These are phyloP conservation scores for Fraxinus baroniana DNA, from an alignment of 305 asterid genomes.

Conservation along the genomic window DNA sequence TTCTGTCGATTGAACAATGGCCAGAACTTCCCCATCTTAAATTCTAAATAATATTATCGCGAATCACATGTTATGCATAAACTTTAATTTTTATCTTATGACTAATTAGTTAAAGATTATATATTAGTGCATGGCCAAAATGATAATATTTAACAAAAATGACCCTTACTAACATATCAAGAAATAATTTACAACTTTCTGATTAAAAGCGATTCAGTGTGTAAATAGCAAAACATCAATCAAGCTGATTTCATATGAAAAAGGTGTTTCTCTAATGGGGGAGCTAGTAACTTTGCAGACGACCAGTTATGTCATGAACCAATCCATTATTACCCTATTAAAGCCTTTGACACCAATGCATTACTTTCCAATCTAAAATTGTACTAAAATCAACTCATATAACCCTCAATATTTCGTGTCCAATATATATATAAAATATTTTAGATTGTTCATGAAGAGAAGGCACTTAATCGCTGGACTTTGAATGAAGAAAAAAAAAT, in stretches of 20 bases:
- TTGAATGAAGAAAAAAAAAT: too few species aligned
- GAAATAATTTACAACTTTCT: neutral
- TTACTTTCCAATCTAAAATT: neutral
- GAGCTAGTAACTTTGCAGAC: too few species aligned
- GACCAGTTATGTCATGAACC: too few species aligned
- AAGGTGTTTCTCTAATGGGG: too few species aligned
- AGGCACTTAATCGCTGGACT: too few species aligned
- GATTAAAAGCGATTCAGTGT: neutral
- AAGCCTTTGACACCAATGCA: neutral
- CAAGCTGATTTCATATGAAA: neutral
- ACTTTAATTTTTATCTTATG: neutral
- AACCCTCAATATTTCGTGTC: neutral
- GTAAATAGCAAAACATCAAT: neutral
- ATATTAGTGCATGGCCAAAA: neutral
- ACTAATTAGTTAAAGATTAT: neutral
- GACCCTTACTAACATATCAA: neutral
- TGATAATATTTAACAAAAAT: neutral
- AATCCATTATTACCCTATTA: too few species aligned
- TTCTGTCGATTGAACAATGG: neutral
- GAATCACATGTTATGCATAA: neutral
- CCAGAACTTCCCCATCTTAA: neutral
- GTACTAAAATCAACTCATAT: neutral
- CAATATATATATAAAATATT: neutral
- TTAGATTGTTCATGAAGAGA: too few species aligned
- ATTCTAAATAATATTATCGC: neutral